Conservation (phyloP, 2,329 filamentous ascomycete species). For the Colletotrichum orchidophilum region DNA sequence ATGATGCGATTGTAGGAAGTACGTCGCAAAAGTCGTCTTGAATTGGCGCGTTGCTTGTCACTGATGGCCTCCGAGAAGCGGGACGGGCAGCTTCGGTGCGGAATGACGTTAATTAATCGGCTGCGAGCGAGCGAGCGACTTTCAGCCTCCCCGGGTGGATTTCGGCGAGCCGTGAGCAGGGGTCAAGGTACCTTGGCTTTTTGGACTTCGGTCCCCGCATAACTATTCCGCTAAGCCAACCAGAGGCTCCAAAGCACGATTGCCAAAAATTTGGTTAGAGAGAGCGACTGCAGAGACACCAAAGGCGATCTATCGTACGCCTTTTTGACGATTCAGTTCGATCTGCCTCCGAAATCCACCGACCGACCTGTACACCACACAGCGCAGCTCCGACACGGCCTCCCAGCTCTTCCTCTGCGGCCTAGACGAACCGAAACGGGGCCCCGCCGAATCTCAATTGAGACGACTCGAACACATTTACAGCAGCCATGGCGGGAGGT, state of each 20-base stretch:
- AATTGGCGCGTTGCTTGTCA: conserved; percentile 3
- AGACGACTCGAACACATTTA: conserved; percentile 22
- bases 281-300: conserved; percentile 4
- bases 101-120: conserved; percentile 32
- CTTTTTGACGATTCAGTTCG: neutral
- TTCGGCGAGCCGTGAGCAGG: conserved; percentile 20
- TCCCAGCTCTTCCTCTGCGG: neutral
- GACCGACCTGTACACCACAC: neutral
- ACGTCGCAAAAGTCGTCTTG: conserved; percentile 12
- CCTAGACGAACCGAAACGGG: neutral
- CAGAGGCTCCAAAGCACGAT: neutral
- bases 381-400: conserved; percentile 30
- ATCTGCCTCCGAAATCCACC: conserved; percentile 35
- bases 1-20: conserved; percentile 11
- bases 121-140: conserved; percentile 19
- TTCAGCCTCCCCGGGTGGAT: conserved; percentile 32
- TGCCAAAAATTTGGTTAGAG: conserved; percentile 28
- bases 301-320: neutral
- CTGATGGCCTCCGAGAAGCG: conserved; percentile 18
- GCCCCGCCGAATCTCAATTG: neutral
- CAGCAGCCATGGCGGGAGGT: conserved; percentile 79
- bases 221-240: conserved; percentile 9
- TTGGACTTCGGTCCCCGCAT: neutral
- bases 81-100: conserved; percentile 22
- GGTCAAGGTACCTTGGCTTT: neutral